Conservation (phyloP, 2,329 filamentous ascomycete species). For the Claviceps digitariae region DNA sequence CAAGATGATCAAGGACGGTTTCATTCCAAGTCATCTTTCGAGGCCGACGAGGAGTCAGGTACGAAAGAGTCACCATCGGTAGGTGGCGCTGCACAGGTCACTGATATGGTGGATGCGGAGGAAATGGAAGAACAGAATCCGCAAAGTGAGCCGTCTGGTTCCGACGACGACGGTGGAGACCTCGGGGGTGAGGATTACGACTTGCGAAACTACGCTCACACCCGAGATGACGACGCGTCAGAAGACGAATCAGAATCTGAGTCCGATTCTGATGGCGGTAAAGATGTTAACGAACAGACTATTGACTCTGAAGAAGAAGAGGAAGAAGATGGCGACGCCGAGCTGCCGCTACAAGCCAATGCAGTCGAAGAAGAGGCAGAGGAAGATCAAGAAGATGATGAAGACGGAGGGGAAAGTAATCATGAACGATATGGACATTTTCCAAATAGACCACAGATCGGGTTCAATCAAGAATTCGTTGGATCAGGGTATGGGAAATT, state of each 20-base stretch:
- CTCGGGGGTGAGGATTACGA: constrained; percentile 21
- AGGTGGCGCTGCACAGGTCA: not conserved
- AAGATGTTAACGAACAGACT: constrained; percentile 9
- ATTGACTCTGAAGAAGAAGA: constrained; percentile 22
- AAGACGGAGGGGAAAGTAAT: not conserved
- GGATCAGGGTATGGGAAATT: constrained; percentile 12
- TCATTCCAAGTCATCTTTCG: not conserved
- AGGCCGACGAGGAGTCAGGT: not conserved
- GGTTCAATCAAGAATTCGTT: not conserved
- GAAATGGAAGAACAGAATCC: not conserved
- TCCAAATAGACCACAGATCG: not conserved
- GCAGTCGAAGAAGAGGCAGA: constrained; percentile 2
- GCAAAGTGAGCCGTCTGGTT: constrained; percentile 6
- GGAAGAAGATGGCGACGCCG: constrained; percentile 11
- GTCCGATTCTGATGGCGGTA: constrained; percentile 5
- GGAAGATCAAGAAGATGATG: not conserved
- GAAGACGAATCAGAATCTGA: constrained; percentile 8
- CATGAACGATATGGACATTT: not conserved
- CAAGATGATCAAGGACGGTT: not conserved
- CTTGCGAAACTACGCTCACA: constrained; percentile 18
- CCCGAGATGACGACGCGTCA: constrained; percentile 17
- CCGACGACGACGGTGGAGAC: constrained; percentile 14
- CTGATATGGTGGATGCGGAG: not conserved
- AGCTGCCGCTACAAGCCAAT: not conserved
- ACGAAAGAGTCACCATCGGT: not conserved